Evolutionary conservation across 2,329 filamentous ascomycete genomes (phyloP), one percentile per base, ranked within the genome.

Genomic region (Colletotrichum spinosum): DNA sequence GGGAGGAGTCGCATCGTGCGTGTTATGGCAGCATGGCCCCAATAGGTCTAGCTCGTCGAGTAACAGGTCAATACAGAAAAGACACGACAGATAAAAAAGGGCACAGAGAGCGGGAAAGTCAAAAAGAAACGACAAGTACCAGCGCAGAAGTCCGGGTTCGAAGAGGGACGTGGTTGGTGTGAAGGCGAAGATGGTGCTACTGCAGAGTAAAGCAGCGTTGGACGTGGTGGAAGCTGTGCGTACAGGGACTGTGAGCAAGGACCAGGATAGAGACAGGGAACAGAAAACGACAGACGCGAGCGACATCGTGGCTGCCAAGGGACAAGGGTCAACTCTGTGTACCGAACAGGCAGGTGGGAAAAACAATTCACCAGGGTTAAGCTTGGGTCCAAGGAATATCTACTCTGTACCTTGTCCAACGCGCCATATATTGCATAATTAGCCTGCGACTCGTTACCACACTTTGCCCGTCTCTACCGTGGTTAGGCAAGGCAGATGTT

Each of bases 221-320:
- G 25, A 25, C 25, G 25, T 25, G 25, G 25, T 25, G 25, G 25
- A 25, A 25, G 25, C 25, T 25, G 25, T 25, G 25, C 25, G 25
- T 25, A 25, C 25, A 25, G 25, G 25, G 25, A 25, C 25, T 25
- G 25, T 25, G 25, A 25, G 25, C 25, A 25, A 25, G 25, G 25
- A 25, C 25, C 25, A 25, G 25, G 25, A 25, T 25, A 25, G 25
- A 25, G 25, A 25, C 25, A 25, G 25, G 25, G 25, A 25, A 25
- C 25, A 25, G 25, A 5, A 25, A 25, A 25, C 4, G 25, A 25
- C 25, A 25, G 25, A 25, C n/a, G 34, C 33, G 10, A 55, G 53
- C 38, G 25, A 42, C 52, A 62, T 62, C 52, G 58, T 62, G 58
- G 58, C 58, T 62, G 62, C 58, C 58, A 62, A 62, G 62, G 49